Conservation (phyloP, 2,329 filamentous ascomycete species). For the Fusarium multiceps region DNA sequence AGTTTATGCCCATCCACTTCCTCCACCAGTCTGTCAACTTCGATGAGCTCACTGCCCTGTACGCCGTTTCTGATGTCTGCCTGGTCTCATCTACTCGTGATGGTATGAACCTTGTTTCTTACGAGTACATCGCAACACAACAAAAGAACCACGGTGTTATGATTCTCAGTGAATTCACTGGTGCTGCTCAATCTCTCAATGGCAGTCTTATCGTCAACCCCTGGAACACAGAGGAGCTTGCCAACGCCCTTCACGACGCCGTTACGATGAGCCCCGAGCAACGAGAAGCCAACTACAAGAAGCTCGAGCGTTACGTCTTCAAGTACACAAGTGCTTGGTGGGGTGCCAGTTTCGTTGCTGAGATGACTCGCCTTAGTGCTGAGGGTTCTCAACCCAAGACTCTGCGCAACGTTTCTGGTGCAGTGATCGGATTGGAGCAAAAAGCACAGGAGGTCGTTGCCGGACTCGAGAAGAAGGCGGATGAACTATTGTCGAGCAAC, state of each 20-base stretch:
- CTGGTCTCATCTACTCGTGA: conserved; percentile 95
- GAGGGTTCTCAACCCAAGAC: conserved; percentile 55
- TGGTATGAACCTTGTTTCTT: conserved; percentile 98
- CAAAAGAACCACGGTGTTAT: conserved; percentile 90
- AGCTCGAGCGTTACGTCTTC: conserved; percentile 93
- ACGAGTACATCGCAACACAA: conserved; percentile 97
- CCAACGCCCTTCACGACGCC: conserved; percentile 93
- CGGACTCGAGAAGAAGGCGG: conserved; percentile 38
- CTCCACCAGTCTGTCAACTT: conserved; percentile 96
- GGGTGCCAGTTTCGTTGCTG: conserved; percentile 91
- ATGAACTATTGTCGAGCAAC: conserved; percentile 20
- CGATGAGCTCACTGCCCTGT: conserved; percentile 92
- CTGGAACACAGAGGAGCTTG: conserved; percentile 97
- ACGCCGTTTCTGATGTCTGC: conserved; percentile 91
- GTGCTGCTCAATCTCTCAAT: conserved; percentile 93
- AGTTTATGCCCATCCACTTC: conserved; percentile 99
- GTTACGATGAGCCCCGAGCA: conserved; percentile 95
- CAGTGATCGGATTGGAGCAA: conserved; percentile 50
- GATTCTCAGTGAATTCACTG: conserved; percentile 96
- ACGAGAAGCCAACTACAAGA: conserved; percentile 86
- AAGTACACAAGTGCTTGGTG: conserved; percentile 99
- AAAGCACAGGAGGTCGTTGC: conserved; percentile 44
- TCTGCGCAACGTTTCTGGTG: conserved; percentile 55
- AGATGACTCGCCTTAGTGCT: conserved; percentile 70
- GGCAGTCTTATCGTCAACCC: conserved; percentile 96